Evolutionary conservation across 768 basidiomycete species (phyloP).

Genomic region (Pleurotus djamor): DNA sequence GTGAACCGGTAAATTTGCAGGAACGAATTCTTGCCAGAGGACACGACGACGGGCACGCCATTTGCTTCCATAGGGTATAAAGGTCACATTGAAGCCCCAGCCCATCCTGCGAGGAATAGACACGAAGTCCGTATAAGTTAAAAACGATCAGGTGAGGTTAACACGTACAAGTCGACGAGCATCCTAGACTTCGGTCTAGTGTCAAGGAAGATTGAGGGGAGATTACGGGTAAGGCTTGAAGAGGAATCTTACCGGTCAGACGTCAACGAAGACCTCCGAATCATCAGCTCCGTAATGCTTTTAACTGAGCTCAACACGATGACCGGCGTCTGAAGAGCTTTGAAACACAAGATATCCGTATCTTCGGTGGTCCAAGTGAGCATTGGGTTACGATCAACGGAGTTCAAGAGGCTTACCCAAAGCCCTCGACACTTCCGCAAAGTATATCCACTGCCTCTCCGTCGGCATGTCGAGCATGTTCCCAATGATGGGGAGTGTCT

Average conservation of each 20-base stretch:
- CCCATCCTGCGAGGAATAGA: constrained; percentile 27
- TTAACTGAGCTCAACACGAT: constrained; percentile 9
- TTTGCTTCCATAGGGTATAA: constrained; percentile 23
- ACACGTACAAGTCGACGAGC: background rate
- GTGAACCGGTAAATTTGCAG: constrained; percentile 14
- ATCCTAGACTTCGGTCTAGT: background rate
- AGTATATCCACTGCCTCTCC: constrained; percentile 16
- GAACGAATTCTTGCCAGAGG: constrained; percentile 23
- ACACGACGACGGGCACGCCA: constrained; percentile 27
- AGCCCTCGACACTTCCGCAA: constrained; percentile 11
- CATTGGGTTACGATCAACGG: background rate
- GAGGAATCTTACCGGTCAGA: constrained; percentile 13
- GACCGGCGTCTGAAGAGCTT: background rate
- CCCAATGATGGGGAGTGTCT: constrained; percentile 18
- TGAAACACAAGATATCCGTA: constrained; percentile 9
- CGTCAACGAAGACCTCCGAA: constrained; percentile 5
- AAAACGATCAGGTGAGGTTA: too few relatives aligned
- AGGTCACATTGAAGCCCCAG: constrained; percentile 24
- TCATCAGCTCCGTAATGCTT: background rate
- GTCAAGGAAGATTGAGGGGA: background rate
- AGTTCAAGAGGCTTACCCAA: too few relatives aligned
- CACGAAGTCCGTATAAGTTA: too few relatives aligned
- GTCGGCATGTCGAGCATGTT: constrained; percentile 18
- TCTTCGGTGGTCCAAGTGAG: background rate
- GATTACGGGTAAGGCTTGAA: background rate